Evolutionary conservation across 768 basidiomycete genomes (phyloP).

Genomic region (Asterophora parasitica): DNA sequence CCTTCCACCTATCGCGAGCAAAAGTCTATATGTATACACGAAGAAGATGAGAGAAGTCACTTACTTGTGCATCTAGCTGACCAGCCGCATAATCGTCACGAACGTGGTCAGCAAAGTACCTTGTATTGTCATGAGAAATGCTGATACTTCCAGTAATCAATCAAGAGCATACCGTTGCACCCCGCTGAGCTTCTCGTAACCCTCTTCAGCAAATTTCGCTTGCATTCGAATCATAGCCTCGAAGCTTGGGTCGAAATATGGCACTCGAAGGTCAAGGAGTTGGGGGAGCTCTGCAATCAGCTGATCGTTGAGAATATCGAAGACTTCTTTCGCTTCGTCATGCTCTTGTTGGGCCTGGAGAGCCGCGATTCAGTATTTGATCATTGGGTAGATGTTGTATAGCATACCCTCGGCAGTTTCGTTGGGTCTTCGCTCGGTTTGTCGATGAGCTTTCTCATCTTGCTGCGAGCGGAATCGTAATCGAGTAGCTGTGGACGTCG

Average conservation of each 20-base stretch:
- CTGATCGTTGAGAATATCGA: slow-evolving; percentile 89
- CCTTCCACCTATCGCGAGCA: slow-evolving; percentile 70
- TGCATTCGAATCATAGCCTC: slow-evolving; percentile 99
- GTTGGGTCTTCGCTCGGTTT: slow-evolving; percentile 93
- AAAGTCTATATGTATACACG: not conserved
- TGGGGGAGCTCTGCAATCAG: slow-evolving; percentile 89
- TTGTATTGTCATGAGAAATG: slow-evolving; percentile 22
- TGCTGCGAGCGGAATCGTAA: slow-evolving; percentile 90
- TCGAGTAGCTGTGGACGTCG: slow-evolving; percentile 63
- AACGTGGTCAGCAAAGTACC: slow-evolving; percentile 86
- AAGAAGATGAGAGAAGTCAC: slow-evolving; percentile 7
- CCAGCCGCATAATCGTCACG: slow-evolving; percentile 97
- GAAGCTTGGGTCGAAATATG: slow-evolving; percentile 97
- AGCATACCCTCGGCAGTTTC: slow-evolving; percentile 62
- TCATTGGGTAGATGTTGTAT: not conserved
- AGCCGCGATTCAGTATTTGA: not conserved
- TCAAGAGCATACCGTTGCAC: slow-evolving; percentile 68
- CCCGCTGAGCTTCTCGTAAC: slow-evolving; percentile 93
- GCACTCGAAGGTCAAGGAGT: slow-evolving; percentile 90
- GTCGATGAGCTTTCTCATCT: slow-evolving; percentile 81
- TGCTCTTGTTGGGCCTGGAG: slow-evolving; percentile 88
- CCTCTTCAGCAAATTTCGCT: slow-evolving; percentile 95
- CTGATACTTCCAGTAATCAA: slow-evolving; percentile 1
- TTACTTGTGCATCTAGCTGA: slow-evolving; percentile 88
- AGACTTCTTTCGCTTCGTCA: slow-evolving; percentile 92